Evolutionary conservation across 345 rosid genomes (phyloP).

Genomic region (Gossypium longicalyx): DNA sequence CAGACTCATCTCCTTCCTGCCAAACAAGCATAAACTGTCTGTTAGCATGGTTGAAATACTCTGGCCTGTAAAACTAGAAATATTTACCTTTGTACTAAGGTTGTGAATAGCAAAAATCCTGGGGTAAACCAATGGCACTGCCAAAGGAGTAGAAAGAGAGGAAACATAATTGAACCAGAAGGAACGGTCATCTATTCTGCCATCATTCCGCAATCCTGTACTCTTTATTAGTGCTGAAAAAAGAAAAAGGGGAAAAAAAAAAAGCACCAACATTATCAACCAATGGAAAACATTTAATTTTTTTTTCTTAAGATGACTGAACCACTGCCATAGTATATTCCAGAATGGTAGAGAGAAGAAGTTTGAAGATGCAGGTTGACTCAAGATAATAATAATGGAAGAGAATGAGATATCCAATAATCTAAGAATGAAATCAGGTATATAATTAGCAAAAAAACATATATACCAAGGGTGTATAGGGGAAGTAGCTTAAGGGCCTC

Average conservation of each 20-base stretch:
- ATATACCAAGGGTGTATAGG: slow-evolving; percentile 77
- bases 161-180: slow-evolving; percentile 75
- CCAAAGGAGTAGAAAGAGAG: slow-evolving; percentile 66
- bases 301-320: background rate
- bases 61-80: background rate
- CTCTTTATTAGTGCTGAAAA: slow-evolving; percentile 77
- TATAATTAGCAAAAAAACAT: background rate
- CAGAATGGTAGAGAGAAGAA: background rate
- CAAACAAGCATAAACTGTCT: slow-evolving; percentile 16
- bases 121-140: slow-evolving; percentile 77
- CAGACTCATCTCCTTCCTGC: slow-evolving; percentile 58
- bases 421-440: background rate
- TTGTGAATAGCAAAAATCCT: slow-evolving; percentile 85
- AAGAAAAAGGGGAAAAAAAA: background rate
- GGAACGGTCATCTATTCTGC: slow-evolving; percentile 86
- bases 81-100: slow-evolving; percentile 55
- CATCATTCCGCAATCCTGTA: slow-evolving; percentile 63
- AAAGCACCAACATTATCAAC: background rate
- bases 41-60: slow-evolving; percentile 12
- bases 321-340: background rate
- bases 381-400: background rate
- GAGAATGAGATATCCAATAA: background rate
- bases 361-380: background rate
- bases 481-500: slow-evolving; percentile 97
- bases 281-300: background rate